These are phyloP conservation scores for Rhizopogon rudus DNA, from an alignment of 768 basidiomycete genomes.

Conservation along the genomic window DNA sequence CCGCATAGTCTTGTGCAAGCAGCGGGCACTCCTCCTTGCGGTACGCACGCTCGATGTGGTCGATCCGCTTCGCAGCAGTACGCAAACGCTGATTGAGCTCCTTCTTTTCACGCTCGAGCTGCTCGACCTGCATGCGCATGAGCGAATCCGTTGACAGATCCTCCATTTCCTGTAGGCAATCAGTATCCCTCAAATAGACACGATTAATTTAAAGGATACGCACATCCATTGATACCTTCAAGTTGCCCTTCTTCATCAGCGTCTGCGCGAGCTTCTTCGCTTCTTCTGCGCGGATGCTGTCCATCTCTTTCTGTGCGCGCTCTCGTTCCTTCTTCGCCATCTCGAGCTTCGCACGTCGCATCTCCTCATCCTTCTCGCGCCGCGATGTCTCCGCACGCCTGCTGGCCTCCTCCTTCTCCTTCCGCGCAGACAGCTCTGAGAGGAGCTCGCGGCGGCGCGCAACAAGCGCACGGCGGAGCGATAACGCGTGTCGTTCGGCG, in stretches of 20 bases:
- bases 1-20: constrained; percentile 78
- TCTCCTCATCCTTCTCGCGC: constrained; percentile 68
- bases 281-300: constrained; percentile 57
- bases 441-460: constrained; percentile 82
- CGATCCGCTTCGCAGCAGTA: constrained; percentile 82
- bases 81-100: constrained; percentile 79
- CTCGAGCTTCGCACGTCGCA: constrained; percentile 57
- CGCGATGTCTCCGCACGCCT: constrained; percentile 65
- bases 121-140: constrained; percentile 87
- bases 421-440: constrained; percentile 76
- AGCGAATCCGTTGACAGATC: constrained; percentile 81
- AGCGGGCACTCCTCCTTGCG: constrained; percentile 91
- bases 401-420: constrained; percentile 85
- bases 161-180: constrained; percentile 60
- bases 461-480: constrained; percentile 73
- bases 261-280: constrained; percentile 85
- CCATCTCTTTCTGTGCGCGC: constrained; percentile 64
- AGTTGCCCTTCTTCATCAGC: constrained; percentile 72
- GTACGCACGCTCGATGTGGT: constrained; percentile 92
- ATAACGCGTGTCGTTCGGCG: constrained; percentile 72
- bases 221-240: constrained; percentile 69
- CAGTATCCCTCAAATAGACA: constrained; percentile 7
- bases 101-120: constrained; percentile 95
- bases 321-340: constrained; percentile 67
- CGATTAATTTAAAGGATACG: constrained; percentile 20